Base-by-base conservation (phyloP, 345 rosid species). In the Ceriops zippeliana region DNA sequence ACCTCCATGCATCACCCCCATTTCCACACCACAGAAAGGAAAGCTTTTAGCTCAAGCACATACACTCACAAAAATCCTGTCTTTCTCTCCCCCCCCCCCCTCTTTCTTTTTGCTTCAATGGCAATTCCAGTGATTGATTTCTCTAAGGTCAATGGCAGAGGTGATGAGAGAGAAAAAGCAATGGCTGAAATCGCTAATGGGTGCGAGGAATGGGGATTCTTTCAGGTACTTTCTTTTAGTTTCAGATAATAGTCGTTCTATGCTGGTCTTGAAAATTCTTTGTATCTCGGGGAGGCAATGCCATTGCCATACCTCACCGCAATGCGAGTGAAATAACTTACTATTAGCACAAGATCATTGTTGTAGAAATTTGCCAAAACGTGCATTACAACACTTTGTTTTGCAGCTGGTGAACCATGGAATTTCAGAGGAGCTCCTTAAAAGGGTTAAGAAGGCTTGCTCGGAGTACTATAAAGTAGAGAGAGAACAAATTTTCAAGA, bases 141-240 rank as follows among this genome's bases (percentile, higher is more conserved):
- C 86, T 89, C 93, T 6, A 83, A 89, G 83, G 80, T 93, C 78
- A 77, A 85, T 54, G 75, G 72, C 4, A 56, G 19, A 9, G 88
- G 86, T 9, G 89, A 83, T 70, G 90, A 87, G 52, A 85, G 90
- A 69, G 86, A 87, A 53, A 75, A 75, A 35, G 82, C 89, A 4
- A 70, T 90, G 63, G 93, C 89, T 69, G 81, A 80, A 70, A 87
- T 93, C 46, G 97, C 97, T 32, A 83, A 73, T 73, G 86, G 87
- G 24, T 90, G 97, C 16, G 85, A 90, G 71, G 92, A 89, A 38
- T 93, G 97, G 97, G 98, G 98, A 8, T 90, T 93, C 76, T 93
- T 93, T 38, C 98, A 93, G 96, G 98, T 93, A 75, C 31, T 19
- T 64, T 30, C 34, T 59, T 30, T 1, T 22, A 31, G 15, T 58